Conservation (phyloP, 345 rosid species). For the Bretschneidera sinensis region DNA sequence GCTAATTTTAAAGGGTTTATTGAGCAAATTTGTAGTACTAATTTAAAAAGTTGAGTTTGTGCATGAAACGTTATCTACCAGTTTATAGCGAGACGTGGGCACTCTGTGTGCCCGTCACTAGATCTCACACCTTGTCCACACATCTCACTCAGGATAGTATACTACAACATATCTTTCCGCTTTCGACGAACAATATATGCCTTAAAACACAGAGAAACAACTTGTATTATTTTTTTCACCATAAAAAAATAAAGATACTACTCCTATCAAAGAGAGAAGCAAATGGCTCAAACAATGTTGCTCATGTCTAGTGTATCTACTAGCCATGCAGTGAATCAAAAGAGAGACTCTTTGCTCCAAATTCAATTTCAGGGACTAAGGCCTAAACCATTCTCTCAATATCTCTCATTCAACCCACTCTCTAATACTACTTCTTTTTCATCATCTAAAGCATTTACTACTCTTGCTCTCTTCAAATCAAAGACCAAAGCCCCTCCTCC, state of each 20-base stretch:
- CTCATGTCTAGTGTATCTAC: conserved; percentile 64
- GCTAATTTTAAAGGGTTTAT: too few species aligned
- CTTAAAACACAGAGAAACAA: neutral
- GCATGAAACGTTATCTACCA: neutral
- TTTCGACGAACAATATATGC: neutral
- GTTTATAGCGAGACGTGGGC: conserved; percentile 49
- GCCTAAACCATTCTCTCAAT: conserved; percentile 39
- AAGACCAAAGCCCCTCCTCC: conserved; percentile 72
- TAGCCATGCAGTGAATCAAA: conserved; percentile 33
- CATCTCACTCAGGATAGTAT: conserved; percentile 4
- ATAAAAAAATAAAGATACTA: conserved; percentile 7
- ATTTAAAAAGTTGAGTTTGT: neutral
- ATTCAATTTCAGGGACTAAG: conserved; percentile 44
- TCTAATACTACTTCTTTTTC: conserved; percentile 15
- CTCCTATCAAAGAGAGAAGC: neutral
- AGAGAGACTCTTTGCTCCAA: conserved; percentile 45
- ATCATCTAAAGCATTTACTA: conserved; percentile 26
- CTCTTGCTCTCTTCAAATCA: conserved; percentile 74
- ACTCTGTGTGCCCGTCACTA: conserved; percentile 39
- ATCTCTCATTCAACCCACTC: conserved; percentile 32
- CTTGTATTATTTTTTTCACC: conserved; percentile 3
- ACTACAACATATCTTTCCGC: too few species aligned
- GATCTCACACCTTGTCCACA: conserved; percentile 45
- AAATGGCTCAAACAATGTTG: conserved; percentile 87
- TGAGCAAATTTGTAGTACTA: too few species aligned